Evolutionary conservation across 352 stramenopile species (phyloP), one percentile per base, ranked within the genome.

Genomic region (Pythium guiyangense): DNA sequence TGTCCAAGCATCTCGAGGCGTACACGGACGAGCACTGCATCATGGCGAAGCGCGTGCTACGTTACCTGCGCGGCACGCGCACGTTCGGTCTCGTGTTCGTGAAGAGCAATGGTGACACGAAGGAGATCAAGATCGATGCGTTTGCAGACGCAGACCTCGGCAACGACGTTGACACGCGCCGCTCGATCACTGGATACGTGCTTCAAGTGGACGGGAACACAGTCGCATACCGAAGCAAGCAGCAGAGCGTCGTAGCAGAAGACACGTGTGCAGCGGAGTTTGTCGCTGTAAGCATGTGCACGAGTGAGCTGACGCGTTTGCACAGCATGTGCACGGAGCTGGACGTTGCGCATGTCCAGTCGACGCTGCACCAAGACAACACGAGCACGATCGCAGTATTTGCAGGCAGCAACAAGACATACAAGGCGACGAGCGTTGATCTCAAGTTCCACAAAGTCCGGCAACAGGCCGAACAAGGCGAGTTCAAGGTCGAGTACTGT

Each of bases 301-400:
- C 84, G 34, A 79, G 78, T 39, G 68, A 78, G 31, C 75, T 79
- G 51, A 27, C 14, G n/a, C 25, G 17, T 81, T 74, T 22, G 90
- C 90, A 48, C 91, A 77, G 18, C 90, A 86, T 10, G 89, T 96
- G 48, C 90, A 80, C 20, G 89, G 90, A 37, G 84, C 88, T 34
- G 92, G 88, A 62, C 3, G 22, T 48, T 8, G 17, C 22, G 14
- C 15, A 3, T 3, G 17, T 14, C 12, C 4, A 10, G 3, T 48
- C 20, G n/a, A 18, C 2, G 20, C 2, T 25, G 6, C n/a, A 48
- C 15, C 43, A 48, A 14, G 43, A 48, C 20, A 48, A 48, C 17
- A 4, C 20, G 5, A 8, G 10, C 10, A 22, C 15, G 15, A 48
- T 48, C 43, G 20, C 6, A 46, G 9, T 20, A 20, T 12, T 46